Evolutionary conservation across 2,329 filamentous ascomycete species (phyloP), one percentile per base, ranked within the genome.

Genomic region (Lasiodiplodia sp.): DNA sequence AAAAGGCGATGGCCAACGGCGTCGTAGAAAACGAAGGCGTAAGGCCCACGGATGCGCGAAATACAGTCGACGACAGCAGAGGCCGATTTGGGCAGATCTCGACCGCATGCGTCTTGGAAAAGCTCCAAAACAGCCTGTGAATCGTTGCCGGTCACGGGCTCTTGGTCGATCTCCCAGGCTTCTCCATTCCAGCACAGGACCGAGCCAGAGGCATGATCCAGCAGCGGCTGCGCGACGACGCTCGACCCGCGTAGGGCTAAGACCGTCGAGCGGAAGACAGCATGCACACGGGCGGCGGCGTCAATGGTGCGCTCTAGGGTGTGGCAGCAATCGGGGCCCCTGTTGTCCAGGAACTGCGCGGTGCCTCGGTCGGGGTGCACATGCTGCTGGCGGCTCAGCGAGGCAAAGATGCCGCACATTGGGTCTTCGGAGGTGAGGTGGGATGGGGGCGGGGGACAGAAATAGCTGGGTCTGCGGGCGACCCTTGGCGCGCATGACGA

Each of bases 121-220:
- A 87, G 75, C 40, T 84, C 75, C 75, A 95, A 90, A 21, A 98
- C 83, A 7, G 83, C 81, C 74, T 91, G 86, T 3, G 92, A 92
- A 79, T 99, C 96, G 76, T 97, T 97, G 68, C 89, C 92, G 51
- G 75, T 69, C n/a, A 97, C 83, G 1, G 78, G 74, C 11, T 85
- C 73, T 40, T 85, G 85, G 10, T 80, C 81, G 62, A 97, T 85
- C 68, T 87, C 90, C 96, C 96, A 99, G 1, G 94, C 95, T 78
- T 99, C 96, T 53, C 96, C 96, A 76, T 99, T 99, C 96, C 96
- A 99, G 85, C 95, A 97, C 2, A 99, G 84, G 0, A 92, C 83
- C 0, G 91, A 93, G 4, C 85, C 84, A 0, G 85, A 86, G 0
- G 73, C 71, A 2, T 76, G 47, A 72, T 91, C 87, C 52, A 86